Evolutionary conservation across 176 grass and related monocot genomes (phyloP).

Genomic region (Puccinellia tenuiflora): DNA sequence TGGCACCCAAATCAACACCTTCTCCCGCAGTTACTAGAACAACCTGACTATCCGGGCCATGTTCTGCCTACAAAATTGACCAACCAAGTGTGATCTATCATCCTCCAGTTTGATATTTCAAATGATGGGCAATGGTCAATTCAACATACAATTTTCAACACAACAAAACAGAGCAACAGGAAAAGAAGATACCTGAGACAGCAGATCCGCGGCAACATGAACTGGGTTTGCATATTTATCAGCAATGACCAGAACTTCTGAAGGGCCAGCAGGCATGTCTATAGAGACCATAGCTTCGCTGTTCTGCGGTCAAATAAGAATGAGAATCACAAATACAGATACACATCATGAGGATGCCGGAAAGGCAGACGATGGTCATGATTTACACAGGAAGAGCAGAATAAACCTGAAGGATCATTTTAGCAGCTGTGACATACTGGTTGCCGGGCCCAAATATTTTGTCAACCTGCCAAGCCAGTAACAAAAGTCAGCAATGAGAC

Average conservation of each 20-base stretch:
- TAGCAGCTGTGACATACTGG: constrained; percentile 98
- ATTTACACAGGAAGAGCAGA: constrained; percentile 9
- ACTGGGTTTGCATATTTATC: constrained; percentile 79
- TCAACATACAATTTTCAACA: not conserved
- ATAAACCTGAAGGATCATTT: constrained; percentile 99
- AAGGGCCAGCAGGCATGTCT: constrained; percentile 96
- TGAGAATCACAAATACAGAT: not conserved
- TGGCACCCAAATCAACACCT: constrained; percentile 61
- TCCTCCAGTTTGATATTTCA: constrained; percentile 2
- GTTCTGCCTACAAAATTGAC: constrained; percentile 68
- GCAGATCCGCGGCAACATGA: constrained; percentile 88
- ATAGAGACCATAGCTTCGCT: constrained; percentile 99
- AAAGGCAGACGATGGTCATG: not conserved
- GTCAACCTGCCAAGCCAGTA: constrained; percentile 46
- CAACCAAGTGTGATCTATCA: not conserved
- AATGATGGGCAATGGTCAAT: not conserved
- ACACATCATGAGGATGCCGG: not conserved
- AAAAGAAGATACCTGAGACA: constrained; percentile 73
- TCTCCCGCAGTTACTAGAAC: constrained; percentile 85
- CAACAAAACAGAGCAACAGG: not conserved
- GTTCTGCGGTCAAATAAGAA: constrained; percentile 63
- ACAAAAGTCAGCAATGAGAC: not conserved
- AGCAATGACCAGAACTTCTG: constrained; percentile 91
- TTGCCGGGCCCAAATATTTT: constrained; percentile 99
- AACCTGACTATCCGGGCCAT: constrained; percentile 97